A percentile compares a stretch with the other conserved stretches of the same genome.
Evolutionary conservation across 805 yeast genomes (phyloP).

Genomic region (Tetrapisispora namnaoensis): DNA sequence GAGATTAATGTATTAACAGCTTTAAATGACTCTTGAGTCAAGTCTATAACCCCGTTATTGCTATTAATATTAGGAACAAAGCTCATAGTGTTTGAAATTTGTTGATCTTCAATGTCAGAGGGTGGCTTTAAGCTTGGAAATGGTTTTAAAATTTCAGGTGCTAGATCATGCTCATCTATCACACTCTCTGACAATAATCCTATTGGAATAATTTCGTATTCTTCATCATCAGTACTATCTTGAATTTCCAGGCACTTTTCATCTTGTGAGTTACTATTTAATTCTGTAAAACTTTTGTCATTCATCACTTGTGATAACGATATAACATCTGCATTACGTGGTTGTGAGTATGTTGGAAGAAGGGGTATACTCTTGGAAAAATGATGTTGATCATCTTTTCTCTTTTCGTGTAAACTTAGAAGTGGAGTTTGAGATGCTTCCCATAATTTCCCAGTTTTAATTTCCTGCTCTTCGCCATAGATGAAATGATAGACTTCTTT

Average conservation of each 20-base stretch:
- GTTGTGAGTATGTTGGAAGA: neutral
- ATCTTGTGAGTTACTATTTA: neutral
- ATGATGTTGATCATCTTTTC: neutral
- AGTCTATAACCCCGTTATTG: conserved; percentile 15
- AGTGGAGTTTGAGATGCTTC: conserved; percentile 16
- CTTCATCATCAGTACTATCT: conserved; percentile 5
- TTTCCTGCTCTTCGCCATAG: conserved; percentile 16
- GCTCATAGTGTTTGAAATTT: neutral
- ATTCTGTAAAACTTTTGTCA: conserved; percentile 7
- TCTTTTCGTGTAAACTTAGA: neutral
- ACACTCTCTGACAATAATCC: neutral
- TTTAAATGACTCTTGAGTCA: conserved; percentile 24
- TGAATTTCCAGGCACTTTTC: conserved; percentile 1
- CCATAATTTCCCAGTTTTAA: conserved; percentile 12
- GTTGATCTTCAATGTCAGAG: neutral
- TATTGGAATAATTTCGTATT: neutral
- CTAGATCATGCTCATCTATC: neutral
- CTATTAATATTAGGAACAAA: neutral
- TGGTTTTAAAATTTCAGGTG: neutral
- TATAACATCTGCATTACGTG: conserved; percentile 9
- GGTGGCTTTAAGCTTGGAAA: neutral
- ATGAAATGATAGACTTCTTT: conserved; percentile 16
- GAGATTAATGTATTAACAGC: conserved; percentile 23
- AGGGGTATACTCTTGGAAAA: neutral
- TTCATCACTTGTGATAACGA: conserved; percentile 25